A percentile compares a stretch with the other conserved stretches of the same genome.
Conservation (phyloP, 306 rosid genomes). For the Gynostemma pentaphyllum region DNA sequence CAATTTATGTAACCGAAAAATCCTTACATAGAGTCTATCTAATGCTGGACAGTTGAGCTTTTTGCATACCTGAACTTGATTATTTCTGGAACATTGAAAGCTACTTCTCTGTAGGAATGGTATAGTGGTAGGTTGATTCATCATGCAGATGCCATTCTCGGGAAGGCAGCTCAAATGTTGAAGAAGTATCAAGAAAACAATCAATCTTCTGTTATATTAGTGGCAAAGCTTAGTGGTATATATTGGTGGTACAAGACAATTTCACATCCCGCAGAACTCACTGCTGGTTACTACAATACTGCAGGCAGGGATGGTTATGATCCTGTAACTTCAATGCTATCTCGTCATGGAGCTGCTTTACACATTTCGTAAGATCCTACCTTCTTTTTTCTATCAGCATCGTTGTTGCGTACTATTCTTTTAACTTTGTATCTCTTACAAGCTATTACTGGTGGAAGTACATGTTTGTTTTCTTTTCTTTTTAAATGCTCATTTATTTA, state of each 20-base stretch:
- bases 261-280: conserved; percentile 28
- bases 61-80: neutral
- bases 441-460: too few relatives aligned
- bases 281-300: conserved; percentile 30
- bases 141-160: conserved; percentile 32
- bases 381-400: neutral
- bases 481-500: neutral
- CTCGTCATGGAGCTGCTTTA: conserved; percentile 28
- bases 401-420: neutral
- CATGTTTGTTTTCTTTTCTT: neutral
- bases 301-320: conserved; percentile 26
- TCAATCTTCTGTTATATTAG: conserved; percentile 15
- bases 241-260: conserved; percentile 25
- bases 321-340: conserved; percentile 20
- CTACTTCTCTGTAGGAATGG: conserved; percentile 22
- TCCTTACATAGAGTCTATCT: neutral
- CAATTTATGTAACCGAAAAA: neutral
- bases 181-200: conserved; percentile 16
- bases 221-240: conserved; percentile 29
- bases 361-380: conserved; percentile 22
- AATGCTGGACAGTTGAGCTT: neutral
- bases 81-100: neutral
- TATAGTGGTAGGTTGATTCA: conserved; percentile 25
- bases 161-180: conserved; percentile 23
- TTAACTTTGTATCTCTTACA: neutral